Percentiles rank a stretch among this genome's conserved stretches.
phyloP scores from a whole-genome alignment of 169 alveolate species.

The Perkinsus marinus region DNA sequence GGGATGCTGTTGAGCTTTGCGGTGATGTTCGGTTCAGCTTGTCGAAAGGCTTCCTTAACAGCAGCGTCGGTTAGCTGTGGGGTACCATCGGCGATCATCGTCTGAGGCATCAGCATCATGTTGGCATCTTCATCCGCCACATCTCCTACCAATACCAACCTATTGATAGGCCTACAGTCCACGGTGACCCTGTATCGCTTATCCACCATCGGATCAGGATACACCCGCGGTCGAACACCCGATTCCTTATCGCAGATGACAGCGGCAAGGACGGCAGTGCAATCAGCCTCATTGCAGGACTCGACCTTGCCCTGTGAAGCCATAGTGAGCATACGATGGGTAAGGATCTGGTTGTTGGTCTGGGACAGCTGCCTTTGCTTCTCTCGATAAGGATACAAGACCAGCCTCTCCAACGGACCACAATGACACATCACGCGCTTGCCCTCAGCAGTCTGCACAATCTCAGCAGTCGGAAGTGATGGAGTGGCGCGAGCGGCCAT shows the following conservation, averaged over 20 bases:
- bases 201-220: not conserved
- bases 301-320: not conserved
- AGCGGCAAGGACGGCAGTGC: not conserved
- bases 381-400: not conserved
- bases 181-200: not conserved
- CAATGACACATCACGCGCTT: not conserved
- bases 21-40: not conserved
- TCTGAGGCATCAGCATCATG: not conserved
- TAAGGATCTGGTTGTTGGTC: not conserved
- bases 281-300: not conserved
- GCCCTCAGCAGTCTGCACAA: not conserved
- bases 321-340: not conserved
- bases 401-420: not conserved
- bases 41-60: not conserved
- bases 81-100: not conserved
- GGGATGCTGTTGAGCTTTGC: not conserved
- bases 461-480: not conserved
- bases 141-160: not conserved
- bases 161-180: not conserved
- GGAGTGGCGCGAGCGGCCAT: not conserved
- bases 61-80: not conserved
- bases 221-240: not conserved
- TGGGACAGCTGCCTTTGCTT: not conserved
- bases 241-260: not conserved
- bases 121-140: not conserved